These are phyloP conservation scores for Terfezia claveryi DNA, from an alignment of 495 filamentous ascomycete genomes.

Conservation along the genomic window DNA sequence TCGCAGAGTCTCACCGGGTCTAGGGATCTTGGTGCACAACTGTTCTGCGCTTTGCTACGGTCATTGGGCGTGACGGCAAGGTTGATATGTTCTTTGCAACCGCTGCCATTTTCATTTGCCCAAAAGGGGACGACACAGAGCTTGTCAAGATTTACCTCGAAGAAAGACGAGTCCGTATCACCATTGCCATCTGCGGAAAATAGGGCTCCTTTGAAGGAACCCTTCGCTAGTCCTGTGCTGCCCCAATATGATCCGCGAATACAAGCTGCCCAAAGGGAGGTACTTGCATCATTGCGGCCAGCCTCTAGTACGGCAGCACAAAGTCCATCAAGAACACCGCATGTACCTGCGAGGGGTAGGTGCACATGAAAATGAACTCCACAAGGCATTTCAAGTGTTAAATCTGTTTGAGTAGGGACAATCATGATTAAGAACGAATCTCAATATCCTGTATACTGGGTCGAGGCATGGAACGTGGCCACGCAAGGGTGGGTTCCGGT, in stretches of 20 bases:
- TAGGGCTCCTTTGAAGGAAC: neutral
- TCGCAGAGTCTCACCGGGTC: constrained; percentile 49
- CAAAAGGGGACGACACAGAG: neutral
- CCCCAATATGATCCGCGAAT: too few species aligned
- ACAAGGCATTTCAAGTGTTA: neutral
- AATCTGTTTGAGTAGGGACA: constrained; percentile 7
- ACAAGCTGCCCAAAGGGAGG: too few species aligned
- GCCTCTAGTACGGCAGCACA: too few species aligned
- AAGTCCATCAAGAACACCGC: too few species aligned
- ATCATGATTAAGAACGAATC: constrained; percentile 31
- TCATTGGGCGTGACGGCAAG: constrained; percentile 58
- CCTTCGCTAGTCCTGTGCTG: neutral
- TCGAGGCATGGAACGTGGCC: constrained; percentile 67
- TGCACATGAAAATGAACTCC: too few species aligned
- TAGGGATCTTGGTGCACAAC: constrained; percentile 68
- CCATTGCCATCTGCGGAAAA: too few species aligned
- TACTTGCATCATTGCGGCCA: too few species aligned
- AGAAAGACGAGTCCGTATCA: too few species aligned
- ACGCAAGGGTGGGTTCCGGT: constrained; percentile 78
- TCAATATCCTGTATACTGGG: constrained; percentile 69
- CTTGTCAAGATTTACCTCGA: too few species aligned
- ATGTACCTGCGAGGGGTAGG: too few species aligned
- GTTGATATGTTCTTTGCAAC: constrained; percentile 79
- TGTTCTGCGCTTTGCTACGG: constrained; percentile 73
- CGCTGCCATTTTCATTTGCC: constrained; percentile 35